These are phyloP conservation scores for Ustilago vetiveriae DNA, from an alignment of 1,284 basidiomycete species.

Conservation along the genomic window DNA sequence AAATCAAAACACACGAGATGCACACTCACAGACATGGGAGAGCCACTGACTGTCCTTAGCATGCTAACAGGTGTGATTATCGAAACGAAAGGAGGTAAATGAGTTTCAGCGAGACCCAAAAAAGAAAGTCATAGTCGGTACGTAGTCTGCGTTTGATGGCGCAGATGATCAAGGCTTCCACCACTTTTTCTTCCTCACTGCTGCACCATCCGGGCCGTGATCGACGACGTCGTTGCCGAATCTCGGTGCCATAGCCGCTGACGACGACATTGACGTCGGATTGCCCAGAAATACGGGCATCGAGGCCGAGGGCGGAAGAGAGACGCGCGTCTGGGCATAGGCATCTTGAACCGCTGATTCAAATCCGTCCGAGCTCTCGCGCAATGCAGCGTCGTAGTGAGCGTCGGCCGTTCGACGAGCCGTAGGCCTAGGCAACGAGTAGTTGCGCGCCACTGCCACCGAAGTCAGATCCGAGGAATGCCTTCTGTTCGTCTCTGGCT, in stretches of 20 bases:
- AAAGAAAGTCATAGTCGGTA: no score
- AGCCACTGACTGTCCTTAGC: no score
- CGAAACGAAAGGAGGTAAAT: neutral
- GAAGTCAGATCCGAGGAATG: slow-evolving; percentile 11
- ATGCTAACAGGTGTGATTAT: no score
- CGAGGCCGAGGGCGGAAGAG: slow-evolving; percentile 22
- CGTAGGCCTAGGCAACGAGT: slow-evolving; percentile 20
- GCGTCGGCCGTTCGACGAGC: slow-evolving; percentile 1
- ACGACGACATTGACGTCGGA: neutral
- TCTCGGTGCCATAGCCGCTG: neutral
- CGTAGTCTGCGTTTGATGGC: no score
- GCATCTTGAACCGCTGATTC: slow-evolving; percentile 22
- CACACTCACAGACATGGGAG: no score
- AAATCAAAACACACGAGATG: no score
- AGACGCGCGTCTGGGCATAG: slow-evolving; percentile 27
- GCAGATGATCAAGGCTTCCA: slow-evolving; percentile 27
- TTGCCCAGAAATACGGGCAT: slow-evolving; percentile 7
- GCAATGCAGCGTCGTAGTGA: slow-evolving; percentile 2
- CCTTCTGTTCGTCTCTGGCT: slow-evolving; percentile 3
- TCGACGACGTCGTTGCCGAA: neutral
- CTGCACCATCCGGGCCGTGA: neutral
- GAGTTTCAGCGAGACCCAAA: no score
- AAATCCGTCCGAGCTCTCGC: slow-evolving; percentile 26
- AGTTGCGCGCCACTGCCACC: slow-evolving; percentile 20
- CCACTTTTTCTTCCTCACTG: slow-evolving; percentile 36